Base-by-base conservation (phyloP, 2,329 filamentous ascomycete genomes). In the Tetracladium maxilliforme region DNA sequence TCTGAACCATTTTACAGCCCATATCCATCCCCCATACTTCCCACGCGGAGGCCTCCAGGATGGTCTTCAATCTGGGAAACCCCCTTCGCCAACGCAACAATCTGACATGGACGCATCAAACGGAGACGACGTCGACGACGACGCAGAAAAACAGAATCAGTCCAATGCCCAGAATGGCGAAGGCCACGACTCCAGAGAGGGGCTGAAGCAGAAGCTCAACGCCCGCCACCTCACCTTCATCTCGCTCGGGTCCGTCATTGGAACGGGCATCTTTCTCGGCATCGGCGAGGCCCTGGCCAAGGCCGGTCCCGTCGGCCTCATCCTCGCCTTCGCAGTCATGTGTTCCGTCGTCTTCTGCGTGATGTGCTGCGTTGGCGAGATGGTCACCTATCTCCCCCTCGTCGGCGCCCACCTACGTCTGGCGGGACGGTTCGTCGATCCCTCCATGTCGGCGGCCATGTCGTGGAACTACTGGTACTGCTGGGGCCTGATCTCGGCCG, bases 181-280 rank as follows among this genome's bases (percentile, higher is more conserved):
- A n/a, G n/a, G n/a, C n/a, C n/a, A n/a, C n/a, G n/a, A n/a, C n/a
- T n/a, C n/a, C n/a, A n/a, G n/a, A n/a, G n/a, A n/a, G n/a, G n/a
- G n/a, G n/a, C n/a, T n/a, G n/a, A n/a, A n/a, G n/a, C n/a, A n/a
- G n/a, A n/a, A n/a, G n/a, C 52, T 74, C 8, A 67, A 64, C 3
- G 51, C 64, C 10, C 61, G 70, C n/a, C 70, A 75, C 42, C 64
- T 75, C 8, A 69, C 75, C 47, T 74, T 76, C 68, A 71, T 76
- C 32, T 71, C 70, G 21, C 64, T 70, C 24, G 64, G 61, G 16
- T 9, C 7, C 14, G 9, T 25, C 8, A 15, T 19, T 25, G n/a
- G 16, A 16, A n/a, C 23, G 10, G 12, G 25, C 17, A 21, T 15
- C 5, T 22, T 21, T 15, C 16, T 15, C 15, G 25, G n/a, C 10